Base-by-base conservation (phyloP, 2,329 filamentous ascomycete species). In the Cordyceps fumosorosea region DNA sequence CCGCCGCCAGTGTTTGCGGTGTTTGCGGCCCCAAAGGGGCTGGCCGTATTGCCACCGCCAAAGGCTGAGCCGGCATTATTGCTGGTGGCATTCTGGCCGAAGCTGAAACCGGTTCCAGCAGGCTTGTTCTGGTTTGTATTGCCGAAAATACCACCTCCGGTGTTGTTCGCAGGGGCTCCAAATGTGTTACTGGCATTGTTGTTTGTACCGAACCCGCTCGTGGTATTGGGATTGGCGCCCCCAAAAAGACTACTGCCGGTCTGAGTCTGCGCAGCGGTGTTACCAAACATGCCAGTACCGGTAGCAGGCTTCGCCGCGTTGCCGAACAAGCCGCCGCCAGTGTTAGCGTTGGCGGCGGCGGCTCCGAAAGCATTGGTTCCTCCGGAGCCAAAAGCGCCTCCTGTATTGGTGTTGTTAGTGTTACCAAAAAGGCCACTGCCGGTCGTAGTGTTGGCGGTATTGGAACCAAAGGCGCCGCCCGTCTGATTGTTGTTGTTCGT, bases 141-240 rank as follows among this genome's bases (percentile, higher is more conserved):
- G 64, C 81, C 81, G 55, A 85, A 83, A 45, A 80, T 80, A 7
- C 71, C 74, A n/a, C 72, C 67, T 3, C 73, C 69, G 3, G 70
- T 69, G 40, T 64, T 69, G 24, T 66, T 64, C 6, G 67, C 67
- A 59, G 66, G 50, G 57, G 64, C 63, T 67, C 77, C 68, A 18
- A 72, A 65, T 22, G 68, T 64, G 24, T 66, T 66, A 20, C 66
- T 66, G 16, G 65, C 66, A 26, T 66, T 67, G 62, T 52, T 68
- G 22, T 68, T 45, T 37, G 53, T 37, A 51, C 63, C 70, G 55
- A 70, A 70, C 3, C 67, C 66, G 69, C 67, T 63, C 62, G 69
- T 68, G 64, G 63, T 69, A 61, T 64, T 66, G 64, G 40, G 4
- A 8, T 57, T 65, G 58, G 69, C 67, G 60, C 71, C 72, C 7